phyloP scores from a whole-genome alignment of 1,284 basidiomycete species.

The Agaricales sp. region DNA sequence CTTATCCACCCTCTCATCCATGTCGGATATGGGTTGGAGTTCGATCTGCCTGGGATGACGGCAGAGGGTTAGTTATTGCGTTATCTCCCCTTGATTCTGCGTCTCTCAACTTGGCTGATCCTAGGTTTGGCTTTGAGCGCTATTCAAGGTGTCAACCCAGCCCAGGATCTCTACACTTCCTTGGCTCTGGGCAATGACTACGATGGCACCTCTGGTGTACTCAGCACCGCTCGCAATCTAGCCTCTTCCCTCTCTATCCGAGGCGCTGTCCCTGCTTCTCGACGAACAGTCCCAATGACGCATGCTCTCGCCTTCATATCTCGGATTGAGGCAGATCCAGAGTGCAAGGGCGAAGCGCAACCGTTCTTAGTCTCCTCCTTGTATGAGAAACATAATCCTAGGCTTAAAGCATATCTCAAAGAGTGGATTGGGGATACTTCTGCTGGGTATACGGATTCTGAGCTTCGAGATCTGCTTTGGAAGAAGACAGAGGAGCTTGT shows the following conservation, averaged over 20 bases:
- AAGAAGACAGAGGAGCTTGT: background rate
- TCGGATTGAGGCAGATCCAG: background rate
- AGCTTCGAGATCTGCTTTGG: background rate
- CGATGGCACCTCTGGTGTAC: no score
- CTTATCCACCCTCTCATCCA: slow-evolving; percentile 21
- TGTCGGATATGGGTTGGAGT: slow-evolving; percentile 19
- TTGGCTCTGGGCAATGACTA: no score
- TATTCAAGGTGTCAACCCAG: background rate
- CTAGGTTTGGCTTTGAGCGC: background rate
- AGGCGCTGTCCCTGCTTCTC: background rate
- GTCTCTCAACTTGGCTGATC: background rate
- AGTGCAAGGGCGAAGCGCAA: background rate
- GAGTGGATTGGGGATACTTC: background rate
- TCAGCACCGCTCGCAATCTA: background rate
- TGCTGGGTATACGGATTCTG: background rate
- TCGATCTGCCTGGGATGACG: slow-evolving; percentile 20
- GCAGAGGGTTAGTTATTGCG: slow-evolving; percentile 15
- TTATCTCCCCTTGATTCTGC: background rate
- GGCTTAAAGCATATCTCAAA: background rate
- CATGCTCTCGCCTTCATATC: background rate
- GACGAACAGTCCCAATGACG: background rate
- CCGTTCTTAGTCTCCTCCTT: background rate
- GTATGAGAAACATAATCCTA: background rate
- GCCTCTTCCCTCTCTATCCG: background rate
- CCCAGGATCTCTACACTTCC: background rate